Evolutionary conservation across 805 yeast genomes (phyloP), one percentile per base, ranked within the genome.

Genomic region (Wickerhamiella bombiphila): DNA sequence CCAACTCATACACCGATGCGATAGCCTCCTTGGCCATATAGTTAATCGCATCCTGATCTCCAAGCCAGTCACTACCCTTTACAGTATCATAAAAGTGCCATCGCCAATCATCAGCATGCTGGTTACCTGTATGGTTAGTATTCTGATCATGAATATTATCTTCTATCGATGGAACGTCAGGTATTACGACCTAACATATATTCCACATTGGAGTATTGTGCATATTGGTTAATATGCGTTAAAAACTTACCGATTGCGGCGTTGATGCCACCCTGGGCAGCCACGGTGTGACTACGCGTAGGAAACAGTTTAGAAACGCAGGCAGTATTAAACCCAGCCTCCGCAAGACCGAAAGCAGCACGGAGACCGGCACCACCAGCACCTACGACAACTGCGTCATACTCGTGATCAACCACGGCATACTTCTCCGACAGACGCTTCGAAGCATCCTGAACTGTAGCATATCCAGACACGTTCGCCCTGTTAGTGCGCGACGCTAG

Each of bases 71-170:
- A 7, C 96, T 85, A 47, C 98, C 98, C 67, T 88, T 88, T 53
- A 88, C 97, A 53, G 98, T 88, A 59, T 88, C 98, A 65, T 91
- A 88, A 96, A 88, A 86, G 64, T 88, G 98, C 96, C 97, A 91
- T 63, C 82, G 93, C 98, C 98, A 88, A 68, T 86, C 86, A 63
- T 88, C 98, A 51, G 73, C 70, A 68, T 91, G 97, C 94, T 88
- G 88, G 70, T 88, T 88, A 9, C 26, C 26, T 24, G 13, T 9
- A 24, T n/a, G n/a, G n/a, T n/a, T n/a, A n/a, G n/a, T n/a, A n/a
- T n/a, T n/a, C n/a, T n/a, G n/a, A n/a, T n/a, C n/a, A n/a, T n/a
- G n/a, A n/a, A n/a, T n/a, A n/a, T n/a, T n/a, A n/a, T n/a, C n/a
- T n/a, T n/a, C n/a, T n/a, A n/a, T n/a, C n/a, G n/a, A n/a, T n/a